A percentile compares a stretch with the other conserved stretches of the same genome.
These are phyloP conservation scores for Triglochin maritima DNA, from an alignment of 106 monocot genomes.

Conservation along the genomic window DNA sequence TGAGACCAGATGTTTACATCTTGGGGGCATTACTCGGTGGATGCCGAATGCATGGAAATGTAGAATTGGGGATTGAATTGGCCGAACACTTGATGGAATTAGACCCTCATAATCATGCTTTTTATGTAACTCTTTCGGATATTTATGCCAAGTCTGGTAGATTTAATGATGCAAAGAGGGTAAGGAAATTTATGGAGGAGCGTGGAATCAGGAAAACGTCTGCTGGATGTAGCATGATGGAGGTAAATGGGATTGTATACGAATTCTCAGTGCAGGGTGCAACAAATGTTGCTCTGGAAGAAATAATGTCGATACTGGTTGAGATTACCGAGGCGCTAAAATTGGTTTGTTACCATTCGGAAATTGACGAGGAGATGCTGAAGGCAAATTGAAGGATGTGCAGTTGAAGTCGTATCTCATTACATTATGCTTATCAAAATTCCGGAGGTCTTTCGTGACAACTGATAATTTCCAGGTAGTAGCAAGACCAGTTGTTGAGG, in stretches of 20 bases:
- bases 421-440: no score
- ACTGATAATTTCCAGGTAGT: no score
- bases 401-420: no score
- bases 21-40: conserved; percentile 48
- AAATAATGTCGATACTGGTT: conserved; percentile 18
- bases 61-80: conserved; percentile 24
- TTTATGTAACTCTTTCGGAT: conserved; percentile 32
- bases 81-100: conserved; percentile 17
- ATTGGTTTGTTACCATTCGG: background rate
- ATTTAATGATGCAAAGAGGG: conserved; percentile 22
- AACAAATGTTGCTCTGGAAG: conserved; percentile 3
- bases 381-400: no score
- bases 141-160: conserved; percentile 32
- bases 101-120: conserved; percentile 34
- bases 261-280: conserved; percentile 29
- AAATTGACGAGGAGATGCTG: background rate
- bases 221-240: conserved; percentile 39
- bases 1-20: conserved; percentile 33
- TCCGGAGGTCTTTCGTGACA: no score
- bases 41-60: conserved; percentile 38
- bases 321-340: conserved; percentile 13
- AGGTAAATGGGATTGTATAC: conserved; percentile 29
- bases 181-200: conserved; percentile 27
- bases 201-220: conserved; percentile 23
- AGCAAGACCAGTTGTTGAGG: no score